These are phyloP conservation scores for Endotrypanum monterogeii DNA, from an alignment of 208 protist species.

Conservation along the genomic window DNA sequence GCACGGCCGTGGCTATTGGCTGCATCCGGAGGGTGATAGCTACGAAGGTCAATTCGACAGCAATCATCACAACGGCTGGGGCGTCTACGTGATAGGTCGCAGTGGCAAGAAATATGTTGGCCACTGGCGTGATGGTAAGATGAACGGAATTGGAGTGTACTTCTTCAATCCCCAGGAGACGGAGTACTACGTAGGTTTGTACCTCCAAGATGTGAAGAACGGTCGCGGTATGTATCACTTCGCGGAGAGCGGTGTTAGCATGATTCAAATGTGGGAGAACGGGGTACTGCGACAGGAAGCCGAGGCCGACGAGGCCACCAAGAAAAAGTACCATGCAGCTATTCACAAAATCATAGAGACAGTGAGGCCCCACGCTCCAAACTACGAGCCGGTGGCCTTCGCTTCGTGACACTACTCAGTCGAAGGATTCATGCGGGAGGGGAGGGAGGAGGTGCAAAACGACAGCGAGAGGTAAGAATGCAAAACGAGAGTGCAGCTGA, in stretches of 20 bases:
- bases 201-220: conserved; percentile 84
- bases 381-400: conserved; percentile 65
- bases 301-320: conserved; percentile 40
- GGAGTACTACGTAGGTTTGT: conserved; percentile 88
- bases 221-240: conserved; percentile 89
- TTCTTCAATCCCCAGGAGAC: conserved; percentile 90
- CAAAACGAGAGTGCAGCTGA: not conserved
- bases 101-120: conserved; percentile 90
- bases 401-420: conserved; percentile 2
- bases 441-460: not conserved
- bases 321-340: conserved; percentile 53
- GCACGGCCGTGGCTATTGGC: conserved; percentile 85
- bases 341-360: conserved; percentile 69
- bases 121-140: conserved; percentile 84
- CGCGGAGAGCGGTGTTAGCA: conserved; percentile 65
- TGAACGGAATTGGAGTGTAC: conserved; percentile 90
- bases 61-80: conserved; percentile 91
- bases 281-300: conserved; percentile 72
- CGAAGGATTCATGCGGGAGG: not conserved
- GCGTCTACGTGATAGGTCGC: conserved; percentile 85
- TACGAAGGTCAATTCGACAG: conserved; percentile 89
- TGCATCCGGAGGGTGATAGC: conserved; percentile 88
- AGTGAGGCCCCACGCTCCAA: conserved; percentile 62
- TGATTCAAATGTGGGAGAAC: conserved; percentile 81
- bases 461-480: not conserved